Evolutionary conservation across 495 filamentous ascomycete species (phyloP).

Genomic region (Xylaria grammica): DNA sequence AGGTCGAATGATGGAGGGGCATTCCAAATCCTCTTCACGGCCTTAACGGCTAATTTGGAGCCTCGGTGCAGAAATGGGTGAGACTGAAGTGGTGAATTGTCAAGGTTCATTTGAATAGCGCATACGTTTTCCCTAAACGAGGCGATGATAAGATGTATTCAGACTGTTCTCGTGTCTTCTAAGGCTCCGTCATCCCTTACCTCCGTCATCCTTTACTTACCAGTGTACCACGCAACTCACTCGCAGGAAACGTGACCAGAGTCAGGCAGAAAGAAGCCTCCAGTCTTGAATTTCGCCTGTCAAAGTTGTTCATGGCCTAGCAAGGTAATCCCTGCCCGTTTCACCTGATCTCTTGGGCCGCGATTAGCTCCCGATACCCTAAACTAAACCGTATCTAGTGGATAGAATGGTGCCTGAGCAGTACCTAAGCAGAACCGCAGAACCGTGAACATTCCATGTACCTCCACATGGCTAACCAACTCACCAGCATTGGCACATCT

Average conservation of each 20-base stretch:
- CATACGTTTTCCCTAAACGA: background rate
- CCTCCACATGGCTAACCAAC: slow-evolving; percentile 10
- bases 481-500: slow-evolving; percentile 10
- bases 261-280: background rate
- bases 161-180: slow-evolving; percentile 2
- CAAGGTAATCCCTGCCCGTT: slow-evolving; percentile 9
- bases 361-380: slow-evolving; percentile 14
- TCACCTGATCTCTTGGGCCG: slow-evolving; percentile 14
- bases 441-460: background rate
- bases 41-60: background rate
- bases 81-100: background rate
- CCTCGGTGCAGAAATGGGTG: background rate
- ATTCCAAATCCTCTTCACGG: background rate
- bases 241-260: background rate
- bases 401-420: slow-evolving; percentile 2
- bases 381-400: background rate
- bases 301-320: background rate
- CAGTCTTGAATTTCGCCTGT: background rate
- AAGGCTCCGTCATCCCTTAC: background rate
- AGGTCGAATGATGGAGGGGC: background rate
- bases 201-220: background rate
- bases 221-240: background rate
- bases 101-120: background rate
- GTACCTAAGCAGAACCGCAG: too few relatives aligned
- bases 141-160: background rate